Base-by-base conservation (phyloP, 148 eudicot species). In the Fagopyrum homotropicum region DNA sequence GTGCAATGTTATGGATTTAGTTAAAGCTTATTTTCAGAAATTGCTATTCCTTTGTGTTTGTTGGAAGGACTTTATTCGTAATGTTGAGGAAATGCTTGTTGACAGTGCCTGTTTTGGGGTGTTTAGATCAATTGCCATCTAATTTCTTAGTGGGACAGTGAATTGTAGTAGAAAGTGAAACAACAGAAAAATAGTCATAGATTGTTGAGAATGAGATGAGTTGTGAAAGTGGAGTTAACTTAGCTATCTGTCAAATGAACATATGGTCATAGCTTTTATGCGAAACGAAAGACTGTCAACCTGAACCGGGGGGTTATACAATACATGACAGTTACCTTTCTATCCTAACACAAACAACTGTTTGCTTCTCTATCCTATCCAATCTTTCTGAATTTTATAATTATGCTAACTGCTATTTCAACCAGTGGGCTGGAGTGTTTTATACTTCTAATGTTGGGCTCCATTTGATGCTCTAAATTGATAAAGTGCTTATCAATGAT, bases 381-480 rank as follows among this genome's bases (percentile, higher is more conserved):
- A 49, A 4, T 49, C 46, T 66, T 66, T 66, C 71, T 14, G 46
- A 43, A 35, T 66, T 66, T 46, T 66, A 66, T 66, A 66, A 66
- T 66, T 66, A 40, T 40, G 71, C 26, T 60, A 29, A 40, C 46
- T 66, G 46, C 30, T 14, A 17, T 40, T 66, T 66, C 19, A 66
- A 14, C 46, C 47, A 12, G 15, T 66, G 46, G 71, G 71, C 19
- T 14, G 4, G 46, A 40, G 15, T 66, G 45, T 66, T 66, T 17
- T 43, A 14, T 35, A 1, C 43, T 16, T 9, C 3, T 29, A 29
- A 4, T 9, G 29, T 40, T 66, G 47, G 46, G 71, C 10, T 66
- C 71, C 71, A 66, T 66, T 43, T 40, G 46, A 66, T 40, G 45
- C 71, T 35, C 3, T 40, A 43, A 66, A 66, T 19, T 30, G 11